phyloP scores from a whole-genome alignment of 179 eudicot species.

The Spinacia oleracea region DNA sequence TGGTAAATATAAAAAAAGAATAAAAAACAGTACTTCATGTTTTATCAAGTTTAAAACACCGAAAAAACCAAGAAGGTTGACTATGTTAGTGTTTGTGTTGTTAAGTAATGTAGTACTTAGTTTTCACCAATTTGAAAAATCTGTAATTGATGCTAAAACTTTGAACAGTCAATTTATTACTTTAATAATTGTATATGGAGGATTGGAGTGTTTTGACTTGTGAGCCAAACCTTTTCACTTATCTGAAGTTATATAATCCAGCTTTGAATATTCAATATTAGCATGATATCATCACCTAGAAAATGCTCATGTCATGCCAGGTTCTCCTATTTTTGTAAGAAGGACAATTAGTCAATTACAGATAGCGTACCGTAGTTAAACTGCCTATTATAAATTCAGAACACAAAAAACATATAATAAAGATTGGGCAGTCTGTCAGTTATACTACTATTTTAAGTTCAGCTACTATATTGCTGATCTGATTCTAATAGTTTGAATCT shows the following conservation, averaged over 20 bases:
- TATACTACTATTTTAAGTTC: neutral
- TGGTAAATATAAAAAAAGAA: no score
- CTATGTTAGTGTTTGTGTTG: constrained; percentile 12
- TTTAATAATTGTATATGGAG: neutral
- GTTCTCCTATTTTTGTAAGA: neutral
- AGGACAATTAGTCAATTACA: neutral
- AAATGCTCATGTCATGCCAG: neutral
- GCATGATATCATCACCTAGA: constrained; percentile 17
- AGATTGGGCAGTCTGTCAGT: neutral
- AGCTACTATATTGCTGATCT: neutral
- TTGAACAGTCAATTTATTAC: neutral
- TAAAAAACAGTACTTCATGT: no score
- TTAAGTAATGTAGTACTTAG: neutral
- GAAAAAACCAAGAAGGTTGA: constrained; percentile 7
- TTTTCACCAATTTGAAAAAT: constrained; percentile 4
- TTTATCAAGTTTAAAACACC: no score
- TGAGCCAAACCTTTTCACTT: constrained; percentile 7
- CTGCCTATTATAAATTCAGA: neutral
- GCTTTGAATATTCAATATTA: constrained; percentile 10
- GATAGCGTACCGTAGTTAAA: neutral
- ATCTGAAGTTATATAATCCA: neutral
- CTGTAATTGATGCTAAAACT: neutral
- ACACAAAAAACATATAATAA: neutral
- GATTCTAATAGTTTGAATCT: neutral
- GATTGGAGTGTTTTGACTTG: no score